phyloP scores from a whole-genome alignment of 169 alveolate genomes.

The Eimeria acervulina region DNA sequence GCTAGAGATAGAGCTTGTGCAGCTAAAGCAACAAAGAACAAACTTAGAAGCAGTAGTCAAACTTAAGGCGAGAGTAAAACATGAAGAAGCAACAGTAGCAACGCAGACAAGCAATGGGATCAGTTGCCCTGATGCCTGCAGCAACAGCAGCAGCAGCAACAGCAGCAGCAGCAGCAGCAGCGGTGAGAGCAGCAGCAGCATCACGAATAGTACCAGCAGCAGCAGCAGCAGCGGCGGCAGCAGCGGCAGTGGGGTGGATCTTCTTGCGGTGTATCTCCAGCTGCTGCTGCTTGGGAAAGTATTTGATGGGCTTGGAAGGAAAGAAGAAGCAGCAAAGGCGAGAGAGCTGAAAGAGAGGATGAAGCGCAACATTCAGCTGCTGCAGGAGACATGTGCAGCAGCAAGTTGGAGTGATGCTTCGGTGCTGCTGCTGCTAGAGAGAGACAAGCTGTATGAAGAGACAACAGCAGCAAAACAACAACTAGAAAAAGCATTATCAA shows the following conservation, averaged over 20 bases:
- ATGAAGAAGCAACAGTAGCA: neutral
- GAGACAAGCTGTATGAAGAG: neutral
- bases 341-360: neutral
- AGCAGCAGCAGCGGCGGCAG: neutral
- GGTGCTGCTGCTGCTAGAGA: neutral
- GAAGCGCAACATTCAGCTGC: neutral
- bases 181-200: neutral
- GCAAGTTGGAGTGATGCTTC: neutral
- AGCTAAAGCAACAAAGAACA: neutral
- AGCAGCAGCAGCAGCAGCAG: neutral
- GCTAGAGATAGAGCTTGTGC: neutral
- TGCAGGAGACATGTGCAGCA: neutral
- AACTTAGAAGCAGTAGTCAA: neutral
- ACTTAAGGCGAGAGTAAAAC: neutral
- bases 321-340: neutral
- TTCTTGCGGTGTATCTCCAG: slow-evolving; percentile 6
- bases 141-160: neutral
- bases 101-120: neutral
- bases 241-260: neutral
- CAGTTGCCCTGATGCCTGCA: neutral
- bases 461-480: neutral
- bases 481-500: neutral
- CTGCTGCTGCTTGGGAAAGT: neutral
- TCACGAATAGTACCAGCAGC: neutral
- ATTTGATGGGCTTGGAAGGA: neutral